phyloP scores from a whole-genome alignment of 805 yeast genomes.

The Hanseniaspora nectarophila region DNA sequence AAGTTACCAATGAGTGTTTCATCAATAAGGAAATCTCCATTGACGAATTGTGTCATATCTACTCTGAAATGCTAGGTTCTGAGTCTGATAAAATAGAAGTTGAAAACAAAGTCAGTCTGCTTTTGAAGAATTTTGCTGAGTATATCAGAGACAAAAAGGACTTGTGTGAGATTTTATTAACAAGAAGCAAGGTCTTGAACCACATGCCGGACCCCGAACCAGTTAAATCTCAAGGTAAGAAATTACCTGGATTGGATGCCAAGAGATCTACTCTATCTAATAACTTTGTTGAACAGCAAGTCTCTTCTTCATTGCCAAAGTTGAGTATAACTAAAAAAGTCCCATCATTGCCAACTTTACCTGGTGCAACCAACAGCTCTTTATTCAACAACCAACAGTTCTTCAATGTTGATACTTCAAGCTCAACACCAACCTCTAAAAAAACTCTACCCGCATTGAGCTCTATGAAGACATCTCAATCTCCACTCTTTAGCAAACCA shows the following conservation, averaged over 20 bases:
- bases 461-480: neutral
- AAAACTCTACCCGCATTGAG: neutral
- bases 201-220: conserved; percentile 17
- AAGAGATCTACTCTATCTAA: neutral
- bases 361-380: neutral
- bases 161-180: conserved; percentile 27
- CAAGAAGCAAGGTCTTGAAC: conserved; percentile 17
- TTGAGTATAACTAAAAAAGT: neutral
- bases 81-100: conserved; percentile 18
- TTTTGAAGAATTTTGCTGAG: conserved; percentile 52
- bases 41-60: conserved; percentile 35
- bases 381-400: neutral
- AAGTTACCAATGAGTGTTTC: conserved; percentile 37
- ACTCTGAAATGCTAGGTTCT: conserved; percentile 37
- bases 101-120: conserved; percentile 29
- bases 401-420: neutral
- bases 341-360: neutral
- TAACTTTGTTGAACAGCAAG: neutral
- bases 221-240: conserved; percentile 12
- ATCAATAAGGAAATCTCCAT: conserved; percentile 38
- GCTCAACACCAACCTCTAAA: neutral
- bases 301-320: neutral
- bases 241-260: neutral
- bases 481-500: neutral
- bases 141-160: conserved; percentile 39